Percentiles rank a stretch among this genome's conserved stretches.
Conservation (phyloP, 2,329 filamentous ascomycete species). For the Coniochaeta hoffmannii region DNA sequence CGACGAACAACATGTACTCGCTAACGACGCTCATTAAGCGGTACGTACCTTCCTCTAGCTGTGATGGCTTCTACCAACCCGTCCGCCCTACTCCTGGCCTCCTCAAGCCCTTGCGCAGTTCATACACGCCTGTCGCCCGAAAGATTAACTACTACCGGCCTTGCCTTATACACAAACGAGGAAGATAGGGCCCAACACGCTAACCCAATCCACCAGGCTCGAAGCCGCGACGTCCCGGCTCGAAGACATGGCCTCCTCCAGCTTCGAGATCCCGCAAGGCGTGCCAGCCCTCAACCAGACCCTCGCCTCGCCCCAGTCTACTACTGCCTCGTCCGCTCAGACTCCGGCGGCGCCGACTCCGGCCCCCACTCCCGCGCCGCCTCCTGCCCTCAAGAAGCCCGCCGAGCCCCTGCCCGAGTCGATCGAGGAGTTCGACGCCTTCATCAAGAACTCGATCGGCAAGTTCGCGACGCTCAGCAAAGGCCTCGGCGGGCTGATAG, state of each 20-base stretch:
- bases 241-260: slow-evolving; percentile 87
- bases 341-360: slow-evolving; percentile 26
- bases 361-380: slow-evolving; percentile 31
- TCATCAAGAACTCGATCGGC: slow-evolving; percentile 67
- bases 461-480: slow-evolving; percentile 73
- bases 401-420: slow-evolving; percentile 61
- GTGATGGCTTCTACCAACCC: slow-evolving; percentile 1
- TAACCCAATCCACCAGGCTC: slow-evolving; percentile 54
- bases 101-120: neutral
- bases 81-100: neutral
- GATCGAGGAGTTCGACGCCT: slow-evolving; percentile 81
- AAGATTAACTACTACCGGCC: no score
- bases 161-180: no score
- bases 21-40: slow-evolving; percentile 96
- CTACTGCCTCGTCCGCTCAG: slow-evolving; percentile 18
- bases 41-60: slow-evolving; percentile 43
- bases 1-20: slow-evolving; percentile 85
- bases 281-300: slow-evolving; percentile 36
- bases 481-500: slow-evolving; percentile 68
- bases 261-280: slow-evolving; percentile 50
- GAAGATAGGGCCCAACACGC: no score
- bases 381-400: slow-evolving; percentile 27
- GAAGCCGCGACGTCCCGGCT: slow-evolving; percentile 94
- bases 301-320: slow-evolving; percentile 22
- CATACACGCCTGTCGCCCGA: no score